Evolutionary conservation across 495 filamentous ascomycete genomes (phyloP), one percentile per base, ranked within the genome.

Genomic region (Aspergillus sclerotiicarbonarius): DNA sequence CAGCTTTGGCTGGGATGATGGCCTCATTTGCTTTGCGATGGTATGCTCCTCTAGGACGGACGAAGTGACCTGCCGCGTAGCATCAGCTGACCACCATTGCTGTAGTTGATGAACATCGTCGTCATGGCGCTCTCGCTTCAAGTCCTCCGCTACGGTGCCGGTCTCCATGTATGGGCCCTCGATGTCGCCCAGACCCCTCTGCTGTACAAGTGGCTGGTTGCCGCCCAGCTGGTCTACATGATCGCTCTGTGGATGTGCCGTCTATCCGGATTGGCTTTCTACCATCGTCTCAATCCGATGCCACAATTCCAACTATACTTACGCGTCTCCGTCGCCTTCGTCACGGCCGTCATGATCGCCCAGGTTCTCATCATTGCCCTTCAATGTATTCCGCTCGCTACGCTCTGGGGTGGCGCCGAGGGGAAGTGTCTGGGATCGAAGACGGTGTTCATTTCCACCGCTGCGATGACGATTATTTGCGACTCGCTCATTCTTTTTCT

Each of bases 201-300:
- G 16, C 10, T 56, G 18, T 56, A 56, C 45, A 49, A 56, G 19
- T 56, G 54, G 54, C 54, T 56, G n/a, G 44, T 56, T 13, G 37
- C 54, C 6, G 37, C 54, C 8, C 54, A 56, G 20, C 51, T 68
- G 45, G 45, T 68, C 4, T 68, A 68, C 46, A 56, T 65, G 49
- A 43, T 59, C 16, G 59, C 53, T 21, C 39, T 68, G 7, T 61
- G 60, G 57, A 41, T 62, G 8, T 68, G 65, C 46, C 62, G 65
- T 8, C 39, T 68, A 16, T 68, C 65, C 0, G 65, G 63, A 2
- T 16, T 68, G 1, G 45, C 61, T 6, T 66, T 68, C 35, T 68
- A 66, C 48, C 46, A 54, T 6, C 65, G 65, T 8, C 53, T 66
- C 6, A 68, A 68, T 19, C 60, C 54, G 10, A 65, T 63, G 62